Base-by-base conservation (phyloP, 768 basidiomycete genomes). In the Termitomyces eurrhizus region DNA sequence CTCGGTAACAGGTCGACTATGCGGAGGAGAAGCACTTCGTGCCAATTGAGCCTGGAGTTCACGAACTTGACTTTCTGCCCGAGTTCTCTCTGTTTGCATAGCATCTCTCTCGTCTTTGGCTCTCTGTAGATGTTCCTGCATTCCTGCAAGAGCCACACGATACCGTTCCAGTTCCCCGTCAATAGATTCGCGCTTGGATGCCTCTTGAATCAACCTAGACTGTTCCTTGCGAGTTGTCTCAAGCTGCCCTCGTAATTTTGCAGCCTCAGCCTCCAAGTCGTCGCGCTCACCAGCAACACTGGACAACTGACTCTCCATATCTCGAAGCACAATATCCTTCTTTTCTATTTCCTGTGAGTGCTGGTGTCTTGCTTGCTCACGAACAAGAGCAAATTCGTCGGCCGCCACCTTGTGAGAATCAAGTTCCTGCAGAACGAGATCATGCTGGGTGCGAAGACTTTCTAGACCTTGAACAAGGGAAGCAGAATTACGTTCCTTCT, bases 41-140 rank as follows among this genome's bases (percentile, higher is more conserved):
- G 82, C 78, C 33, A 83, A 72, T 67, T 94, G 91, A 46, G 83
- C 84, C 70, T 95, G 92, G 29, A 93, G 77, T 52, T 95, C 93
- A 53, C 88, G 85, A 59, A 93, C 76, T n/a, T 86, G 70, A 14
- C 71, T 71, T 58, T 93, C 91, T 36, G 89, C 85, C 52, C 80
- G 84, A 63, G 63, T 77, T 74, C 86, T 90, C 75, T 95, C 92
- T 9, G 81, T 76, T 61, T 88, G 90, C 16, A 95, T 76, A 16
- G 68, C 78, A 69, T 92, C 93, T 72, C 90, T 90, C 74, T 93
- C 91, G 66, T 93, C 88, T 74, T 90, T 90, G 67, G 86, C 84
- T 50, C 82, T 84, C 71, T 92, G 90, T 29, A 93, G 75, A 63
- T 83, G 86, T 62, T 89, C 87, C 65, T 93, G 91, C 71, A 88